Evolutionary conservation across 2,329 filamentous ascomycete species (phyloP), one percentile per base, ranked within the genome.

Genomic region (Malbranchea zuffiana): DNA sequence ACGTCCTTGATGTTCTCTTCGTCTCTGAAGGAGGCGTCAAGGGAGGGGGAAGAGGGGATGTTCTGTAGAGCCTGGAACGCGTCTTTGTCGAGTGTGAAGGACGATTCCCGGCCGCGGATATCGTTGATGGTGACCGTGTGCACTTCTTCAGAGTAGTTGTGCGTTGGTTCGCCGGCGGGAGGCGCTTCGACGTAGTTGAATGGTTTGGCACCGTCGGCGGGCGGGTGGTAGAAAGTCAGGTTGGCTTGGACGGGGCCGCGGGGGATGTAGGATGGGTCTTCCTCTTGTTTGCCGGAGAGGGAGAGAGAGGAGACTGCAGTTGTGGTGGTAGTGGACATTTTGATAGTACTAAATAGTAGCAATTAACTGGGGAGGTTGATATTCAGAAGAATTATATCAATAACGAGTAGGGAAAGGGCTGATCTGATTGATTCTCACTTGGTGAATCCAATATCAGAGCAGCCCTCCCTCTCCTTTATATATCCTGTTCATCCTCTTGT

Each of bases 71-170:
- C 65, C 40, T 75, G 67, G 65, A 94, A 93, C 45, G 83, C 83
- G 56, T 87, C 76, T 39, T 66, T 67, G 61, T 88, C 80, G 10
- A 90, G 70, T 5, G 59, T 70, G 60, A 78, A 87, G 12, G 69
- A 61, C 3, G 63, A 52, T 53, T 90, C 84, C 35, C 65, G 67
- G 34, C 78, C 80, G 36, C 86, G 81, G 49, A 87, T 69, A 61
- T 95, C 86, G 43, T 69, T 63, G 50, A 95, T 71, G 3, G 54
- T 52, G 19, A 84, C 72, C 2, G 67, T 53, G 15, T 74, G 66
- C 6, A 56, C 29, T 26, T 58, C 48, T 41, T 67, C 60, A 36
- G 58, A 58, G 58, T 74, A 82, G 68, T 92, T 92, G 45, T 70
- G 69, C 50, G 75, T 70, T 0, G 76, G 75, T 17, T 69, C 52